Conservation (phyloP, 768 basidiomycete species). For the Hirschioporus abietinus region DNA sequence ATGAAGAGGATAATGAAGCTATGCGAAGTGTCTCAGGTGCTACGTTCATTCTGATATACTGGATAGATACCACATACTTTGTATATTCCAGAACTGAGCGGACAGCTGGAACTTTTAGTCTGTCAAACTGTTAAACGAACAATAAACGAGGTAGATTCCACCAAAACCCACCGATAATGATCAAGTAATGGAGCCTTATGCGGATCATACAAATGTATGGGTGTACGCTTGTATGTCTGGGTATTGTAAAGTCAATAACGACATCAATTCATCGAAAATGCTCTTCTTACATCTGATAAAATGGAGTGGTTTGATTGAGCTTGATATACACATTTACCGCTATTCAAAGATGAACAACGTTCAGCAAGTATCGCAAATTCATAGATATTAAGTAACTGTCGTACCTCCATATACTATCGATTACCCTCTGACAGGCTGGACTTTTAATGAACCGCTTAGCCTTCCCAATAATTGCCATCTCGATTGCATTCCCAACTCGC, state of each 20-base stretch:
- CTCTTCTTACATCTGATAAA: constrained; percentile 68
- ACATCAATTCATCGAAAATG: constrained; percentile 1
- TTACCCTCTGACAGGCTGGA: constrained; percentile 85
- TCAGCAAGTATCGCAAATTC: not conserved
- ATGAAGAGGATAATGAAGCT: constrained; percentile 80
- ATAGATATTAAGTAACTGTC: constrained; percentile 16
- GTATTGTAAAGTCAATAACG: constrained; percentile 2
- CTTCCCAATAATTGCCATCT: constrained; percentile 84
- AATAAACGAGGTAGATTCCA: constrained; percentile 5
- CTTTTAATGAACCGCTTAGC: constrained; percentile 89
- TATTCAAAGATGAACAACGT: constrained; percentile 25
- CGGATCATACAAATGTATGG: constrained; percentile 92
- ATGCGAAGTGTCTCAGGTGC: constrained; percentile 6
- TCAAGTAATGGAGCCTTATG: constrained; percentile 91
- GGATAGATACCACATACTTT: constrained; percentile 47
- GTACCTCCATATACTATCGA: constrained; percentile 76
- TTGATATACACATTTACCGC: constrained; percentile 89
- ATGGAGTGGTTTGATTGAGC: constrained; percentile 84
- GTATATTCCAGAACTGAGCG: constrained; percentile 86
- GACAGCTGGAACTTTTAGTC: constrained; percentile 89
- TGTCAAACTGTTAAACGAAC: constrained; percentile 22
- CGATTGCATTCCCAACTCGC: constrained; percentile 85
- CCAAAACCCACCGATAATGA: constrained; percentile 71
- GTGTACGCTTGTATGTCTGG: constrained; percentile 89
- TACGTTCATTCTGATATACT: constrained; percentile 3